Percentiles rank a stretch among this genome's conserved stretches.
Conservation (phyloP, 768 basidiomycete genomes). For the Leccinum sublutescens region DNA sequence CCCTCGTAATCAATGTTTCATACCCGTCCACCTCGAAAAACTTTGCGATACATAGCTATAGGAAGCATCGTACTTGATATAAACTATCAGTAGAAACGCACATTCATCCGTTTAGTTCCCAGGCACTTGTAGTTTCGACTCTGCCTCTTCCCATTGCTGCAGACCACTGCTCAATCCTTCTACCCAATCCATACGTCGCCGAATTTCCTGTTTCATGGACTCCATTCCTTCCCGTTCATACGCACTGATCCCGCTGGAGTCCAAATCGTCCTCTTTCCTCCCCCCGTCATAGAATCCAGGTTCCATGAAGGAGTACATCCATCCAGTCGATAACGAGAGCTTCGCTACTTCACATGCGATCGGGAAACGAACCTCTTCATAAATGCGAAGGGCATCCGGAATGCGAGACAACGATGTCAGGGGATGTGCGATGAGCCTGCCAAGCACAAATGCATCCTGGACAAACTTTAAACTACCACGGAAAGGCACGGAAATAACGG, state of each 20-base stretch:
- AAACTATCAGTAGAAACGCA: too few species aligned
- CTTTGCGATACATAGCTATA: too few species aligned
- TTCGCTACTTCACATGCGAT: conserved; percentile 11
- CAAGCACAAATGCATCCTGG: conserved; percentile 24
- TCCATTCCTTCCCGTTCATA: conserved; percentile 22
- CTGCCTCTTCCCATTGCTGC: conserved; percentile 19
- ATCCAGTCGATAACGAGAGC: conserved; percentile 9
- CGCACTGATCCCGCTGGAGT: conserved; percentile 6
- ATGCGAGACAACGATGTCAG: conserved; percentile 3
- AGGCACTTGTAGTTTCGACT: conserved; percentile 2
- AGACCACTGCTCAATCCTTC: conserved; percentile 7
- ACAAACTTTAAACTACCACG: not conserved
- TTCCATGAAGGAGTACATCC: conserved; percentile 8
- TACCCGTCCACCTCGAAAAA: too few species aligned
- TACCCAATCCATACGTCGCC: conserved; percentile 16
- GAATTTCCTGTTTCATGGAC: conserved; percentile 11
- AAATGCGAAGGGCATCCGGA: conserved; percentile 8
- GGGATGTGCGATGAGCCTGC: conserved; percentile 23
- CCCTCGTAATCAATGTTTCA: too few species aligned
- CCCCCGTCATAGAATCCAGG: conserved; percentile 25
- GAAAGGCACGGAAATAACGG: not conserved
- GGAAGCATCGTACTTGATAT: too few species aligned
- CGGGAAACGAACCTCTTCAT: conserved; percentile 16
- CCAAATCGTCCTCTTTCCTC: conserved; percentile 5
- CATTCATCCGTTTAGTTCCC: not conserved